phyloP scores from a whole-genome alignment of 257 asterid species.

The Coffea eugenioides region DNA sequence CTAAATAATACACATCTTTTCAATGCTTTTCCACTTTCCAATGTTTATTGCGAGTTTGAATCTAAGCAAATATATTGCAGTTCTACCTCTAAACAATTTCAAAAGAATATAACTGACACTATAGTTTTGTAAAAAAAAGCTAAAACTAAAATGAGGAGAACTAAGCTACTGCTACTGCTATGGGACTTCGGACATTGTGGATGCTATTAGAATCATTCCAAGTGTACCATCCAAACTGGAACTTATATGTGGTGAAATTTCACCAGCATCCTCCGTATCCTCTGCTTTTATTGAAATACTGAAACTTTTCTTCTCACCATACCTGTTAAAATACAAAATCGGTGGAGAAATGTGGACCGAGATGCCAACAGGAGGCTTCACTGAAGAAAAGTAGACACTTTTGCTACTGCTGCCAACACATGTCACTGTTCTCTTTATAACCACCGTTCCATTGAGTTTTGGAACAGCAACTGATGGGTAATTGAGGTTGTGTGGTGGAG shows the following conservation, averaged over 20 bases:
- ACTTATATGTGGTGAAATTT: slow-evolving; percentile 18
- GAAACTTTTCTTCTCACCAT: slow-evolving; percentile 58
- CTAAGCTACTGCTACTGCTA: slow-evolving; percentile 42
- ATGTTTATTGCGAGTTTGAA: too few species aligned
- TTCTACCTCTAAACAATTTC: too few species aligned
- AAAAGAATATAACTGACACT: too few species aligned
- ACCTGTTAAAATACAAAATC: slow-evolving; percentile 41
- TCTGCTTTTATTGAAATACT: slow-evolving; percentile 51
- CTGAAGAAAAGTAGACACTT: slow-evolving; percentile 53
- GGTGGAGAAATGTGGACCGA: slow-evolving; percentile 58
- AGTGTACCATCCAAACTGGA: slow-evolving; percentile 37
- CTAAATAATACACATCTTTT: too few species aligned
- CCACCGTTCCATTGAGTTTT: slow-evolving; percentile 38
- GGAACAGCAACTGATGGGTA: slow-evolving; percentile 81
- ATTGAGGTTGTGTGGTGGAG: slow-evolving; percentile 46
- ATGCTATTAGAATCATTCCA: slow-evolving; percentile 40
- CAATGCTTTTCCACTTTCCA: too few species aligned
- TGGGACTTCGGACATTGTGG: slow-evolving; percentile 42
- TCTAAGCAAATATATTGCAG: too few species aligned
- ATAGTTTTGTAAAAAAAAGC: too few species aligned
- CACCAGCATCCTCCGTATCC: slow-evolving; percentile 2
- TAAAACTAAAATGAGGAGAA: neutral
- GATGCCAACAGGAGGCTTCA: slow-evolving; percentile 64
- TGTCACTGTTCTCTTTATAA: slow-evolving; percentile 59
- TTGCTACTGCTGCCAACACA: slow-evolving; percentile 51